Percentiles rank a stretch among this genome's conserved stretches.
Conservation (phyloP, 371 early-diverging fungal species). For the Haplosporangium sp. region DNA sequence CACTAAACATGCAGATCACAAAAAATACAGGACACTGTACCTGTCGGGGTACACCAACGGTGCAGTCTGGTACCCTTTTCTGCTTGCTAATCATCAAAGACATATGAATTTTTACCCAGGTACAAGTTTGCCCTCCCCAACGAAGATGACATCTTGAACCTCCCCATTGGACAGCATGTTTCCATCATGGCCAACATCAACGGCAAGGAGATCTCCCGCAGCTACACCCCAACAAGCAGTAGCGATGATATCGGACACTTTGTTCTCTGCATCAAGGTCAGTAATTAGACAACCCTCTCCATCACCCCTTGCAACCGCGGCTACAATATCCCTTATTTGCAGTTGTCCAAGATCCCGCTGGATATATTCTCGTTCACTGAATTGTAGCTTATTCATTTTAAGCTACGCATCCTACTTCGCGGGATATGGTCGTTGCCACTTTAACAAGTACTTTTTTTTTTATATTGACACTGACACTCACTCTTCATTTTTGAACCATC, state of each 20-base stretch:
- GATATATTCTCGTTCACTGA: too few species aligned
- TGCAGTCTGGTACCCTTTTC: too few species aligned
- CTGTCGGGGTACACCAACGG: too few species aligned
- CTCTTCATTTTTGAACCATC: background rate
- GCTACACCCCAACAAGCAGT: constrained; percentile 93
- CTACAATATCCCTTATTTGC: too few species aligned
- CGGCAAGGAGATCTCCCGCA: constrained; percentile 88
- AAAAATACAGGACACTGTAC: too few species aligned
- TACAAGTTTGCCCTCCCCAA: constrained; percentile 89
- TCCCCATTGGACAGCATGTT: constrained; percentile 96
- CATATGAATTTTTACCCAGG: constrained; percentile 54
- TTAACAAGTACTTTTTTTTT: too few species aligned
- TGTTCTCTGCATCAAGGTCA: constrained; percentile 93
- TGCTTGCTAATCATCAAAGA: background rate
- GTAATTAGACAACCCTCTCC: background rate
- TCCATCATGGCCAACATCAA: constrained; percentile 87
- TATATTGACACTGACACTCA: background rate
- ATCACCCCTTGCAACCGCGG: too few species aligned
- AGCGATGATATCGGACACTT: constrained; percentile 89
- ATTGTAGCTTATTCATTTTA: too few species aligned
- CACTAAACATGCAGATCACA: background rate
- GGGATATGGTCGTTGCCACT: too few species aligned
- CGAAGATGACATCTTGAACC: constrained; percentile 76
- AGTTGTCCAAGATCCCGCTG: too few species aligned
- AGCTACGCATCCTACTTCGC: too few species aligned